Percentiles rank a stretch among this genome's conserved stretches.
These are phyloP conservation scores for Penicillium taxi DNA, from an alignment of 495 filamentous ascomycete species.

Conservation along the genomic window DNA sequence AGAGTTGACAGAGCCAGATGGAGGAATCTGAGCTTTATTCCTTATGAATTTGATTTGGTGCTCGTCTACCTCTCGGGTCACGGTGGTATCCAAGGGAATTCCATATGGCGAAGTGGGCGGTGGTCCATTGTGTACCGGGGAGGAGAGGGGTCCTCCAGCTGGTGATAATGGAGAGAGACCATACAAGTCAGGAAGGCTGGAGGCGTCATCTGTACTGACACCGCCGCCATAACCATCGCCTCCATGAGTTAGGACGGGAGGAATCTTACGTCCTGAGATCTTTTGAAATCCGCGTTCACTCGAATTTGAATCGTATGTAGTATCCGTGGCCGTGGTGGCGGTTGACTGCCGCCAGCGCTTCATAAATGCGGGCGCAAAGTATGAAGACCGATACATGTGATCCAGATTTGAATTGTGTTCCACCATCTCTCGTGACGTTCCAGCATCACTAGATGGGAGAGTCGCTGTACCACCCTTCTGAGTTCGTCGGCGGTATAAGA, in stretches of 20 bases:
- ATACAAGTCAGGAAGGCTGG: slow-evolving; percentile 10
- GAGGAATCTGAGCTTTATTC: slow-evolving; percentile 43
- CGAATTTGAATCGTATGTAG: slow-evolving; percentile 23
- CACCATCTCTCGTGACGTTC: slow-evolving; percentile 32
- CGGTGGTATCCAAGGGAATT: slow-evolving; percentile 30
- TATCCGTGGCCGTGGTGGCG: slow-evolving; percentile 38
- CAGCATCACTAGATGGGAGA: slow-evolving; percentile 22
- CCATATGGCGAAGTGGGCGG: slow-evolving; percentile 31
- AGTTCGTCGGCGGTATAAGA: slow-evolving; percentile 46
- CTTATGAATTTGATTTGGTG: slow-evolving; percentile 31
- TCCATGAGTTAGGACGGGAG: slow-evolving; percentile 58
- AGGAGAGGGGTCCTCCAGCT: slow-evolving; percentile 8
- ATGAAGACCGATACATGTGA: slow-evolving; percentile 47
- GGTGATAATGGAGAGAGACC: slow-evolving; percentile 14
- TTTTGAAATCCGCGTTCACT: slow-evolving; percentile 52
- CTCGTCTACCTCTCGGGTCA: slow-evolving; percentile 31
- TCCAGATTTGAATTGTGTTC: slow-evolving; percentile 47
- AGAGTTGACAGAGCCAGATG: slow-evolving; percentile 34
- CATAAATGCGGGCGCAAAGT: slow-evolving; percentile 40
- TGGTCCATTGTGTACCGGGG: slow-evolving; percentile 22
- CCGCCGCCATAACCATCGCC: slow-evolving; percentile 62
- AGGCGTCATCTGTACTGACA: slow-evolving; percentile 19
- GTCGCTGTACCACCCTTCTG: slow-evolving; percentile 14
- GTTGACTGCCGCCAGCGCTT: slow-evolving; percentile 35
- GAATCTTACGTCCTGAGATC: slow-evolving; percentile 65